Conservation (phyloP, 805 yeast species). For the Kuraishia hungarica region DNA sequence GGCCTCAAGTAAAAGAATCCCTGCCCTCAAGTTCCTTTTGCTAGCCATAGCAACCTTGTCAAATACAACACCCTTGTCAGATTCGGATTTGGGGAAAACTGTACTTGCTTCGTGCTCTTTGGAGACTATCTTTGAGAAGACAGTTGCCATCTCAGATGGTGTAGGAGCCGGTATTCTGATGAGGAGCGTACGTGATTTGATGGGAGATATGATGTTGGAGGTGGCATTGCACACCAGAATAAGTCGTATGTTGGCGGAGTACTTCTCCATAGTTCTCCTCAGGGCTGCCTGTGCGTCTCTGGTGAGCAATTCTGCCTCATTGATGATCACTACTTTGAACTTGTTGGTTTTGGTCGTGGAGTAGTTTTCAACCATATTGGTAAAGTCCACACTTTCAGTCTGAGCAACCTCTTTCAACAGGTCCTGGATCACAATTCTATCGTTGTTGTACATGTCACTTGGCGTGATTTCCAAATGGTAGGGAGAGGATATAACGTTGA, state of each 20-base stretch:
- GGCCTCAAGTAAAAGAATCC: constrained; percentile 76
- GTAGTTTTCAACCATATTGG: constrained; percentile 22
- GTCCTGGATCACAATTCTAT: constrained; percentile 91
- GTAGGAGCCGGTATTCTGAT: constrained; percentile 85
- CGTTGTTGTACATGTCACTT: constrained; percentile 92
- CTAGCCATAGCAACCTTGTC: constrained; percentile 44
- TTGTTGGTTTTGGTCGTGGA: constrained; percentile 28
- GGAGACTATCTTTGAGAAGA: constrained; percentile 45
- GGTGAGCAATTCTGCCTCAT: constrained; percentile 84
- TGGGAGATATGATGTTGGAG: constrained; percentile 88
- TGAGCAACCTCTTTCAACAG: constrained; percentile 90
- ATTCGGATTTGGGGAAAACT: constrained; percentile 25
- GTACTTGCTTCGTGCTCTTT: constrained; percentile 38
- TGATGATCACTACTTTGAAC: constrained; percentile 67
- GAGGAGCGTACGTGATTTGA: constrained; percentile 83
- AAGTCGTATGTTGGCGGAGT: constrained; percentile 78
- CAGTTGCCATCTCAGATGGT: constrained; percentile 42
- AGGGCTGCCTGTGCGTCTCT: constrained; percentile 95
- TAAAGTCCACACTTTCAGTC: constrained; percentile 87
- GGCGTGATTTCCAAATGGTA: constrained; percentile 95
- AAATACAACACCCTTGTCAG: constrained; percentile 27
- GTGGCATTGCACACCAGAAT: constrained; percentile 83
- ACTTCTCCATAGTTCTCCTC: constrained; percentile 94
- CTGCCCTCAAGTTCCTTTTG: constrained; percentile 69
- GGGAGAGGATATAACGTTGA: constrained; percentile 87